A percentile compares a stretch with the other conserved stretches of the same genome.
Evolutionary conservation across 495 filamentous ascomycete genomes (phyloP).

Genomic region (Saxophila tyrrhenica): DNA sequence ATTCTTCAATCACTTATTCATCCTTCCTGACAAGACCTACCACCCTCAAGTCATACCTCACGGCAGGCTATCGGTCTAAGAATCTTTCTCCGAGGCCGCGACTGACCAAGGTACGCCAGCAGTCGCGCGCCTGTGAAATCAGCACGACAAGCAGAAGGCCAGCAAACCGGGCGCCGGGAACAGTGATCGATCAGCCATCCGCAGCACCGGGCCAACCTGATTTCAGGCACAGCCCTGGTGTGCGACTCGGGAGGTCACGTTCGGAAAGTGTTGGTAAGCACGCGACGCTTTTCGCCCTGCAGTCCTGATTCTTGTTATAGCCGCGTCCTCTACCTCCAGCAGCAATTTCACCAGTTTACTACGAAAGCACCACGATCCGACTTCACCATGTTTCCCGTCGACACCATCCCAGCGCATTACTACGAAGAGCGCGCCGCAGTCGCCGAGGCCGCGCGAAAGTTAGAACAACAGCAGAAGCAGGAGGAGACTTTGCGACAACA

Average conservation of each 20-base stretch:
- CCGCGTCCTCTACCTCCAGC: background rate
- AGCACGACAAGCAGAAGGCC: too few species aligned
- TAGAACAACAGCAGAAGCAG: background rate
- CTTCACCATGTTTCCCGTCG: slow-evolving; percentile 4
- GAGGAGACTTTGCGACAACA: background rate
- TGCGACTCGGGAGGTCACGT: background rate
- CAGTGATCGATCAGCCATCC: background rate
- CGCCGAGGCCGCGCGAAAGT: background rate
- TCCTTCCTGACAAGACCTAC: too few species aligned
- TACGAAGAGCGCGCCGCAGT: slow-evolving; percentile 3
- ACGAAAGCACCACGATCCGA: too few species aligned
- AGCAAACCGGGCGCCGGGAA: too few species aligned
- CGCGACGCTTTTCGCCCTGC: too few species aligned
- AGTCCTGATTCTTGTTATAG: background rate
- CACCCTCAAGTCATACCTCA: too few species aligned
- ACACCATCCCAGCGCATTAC: background rate
- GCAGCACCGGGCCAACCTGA: background rate
- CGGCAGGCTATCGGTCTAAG: too few species aligned
- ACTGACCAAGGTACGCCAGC: too few species aligned
- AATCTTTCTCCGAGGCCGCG: too few species aligned
- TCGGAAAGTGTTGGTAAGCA: background rate
- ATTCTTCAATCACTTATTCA: too few species aligned
- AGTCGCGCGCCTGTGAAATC: too few species aligned
- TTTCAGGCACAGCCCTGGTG: background rate
- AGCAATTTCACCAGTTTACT: too few species aligned